phyloP scores from a whole-genome alignment of 495 filamentous ascomycete species.

The Podospora bellae-mahoneyi region DNA sequence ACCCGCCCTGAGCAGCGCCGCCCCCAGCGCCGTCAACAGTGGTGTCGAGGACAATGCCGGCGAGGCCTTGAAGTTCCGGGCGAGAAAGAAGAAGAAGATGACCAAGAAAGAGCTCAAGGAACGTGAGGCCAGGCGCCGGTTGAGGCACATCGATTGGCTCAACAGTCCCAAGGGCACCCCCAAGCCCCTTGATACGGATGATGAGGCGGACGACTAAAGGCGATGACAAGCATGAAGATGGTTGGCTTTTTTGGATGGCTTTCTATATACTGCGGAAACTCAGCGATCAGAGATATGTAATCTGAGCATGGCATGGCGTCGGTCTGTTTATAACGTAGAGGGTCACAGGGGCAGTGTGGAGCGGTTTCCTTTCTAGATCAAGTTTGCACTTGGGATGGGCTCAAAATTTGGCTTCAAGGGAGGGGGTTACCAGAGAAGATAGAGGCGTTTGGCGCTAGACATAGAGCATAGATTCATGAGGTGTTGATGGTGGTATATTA shows the following conservation, averaged over 20 bases:
- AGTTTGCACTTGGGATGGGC: not conserved
- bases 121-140: constrained; percentile 74
- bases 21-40: constrained; percentile 67
- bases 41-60: constrained; percentile 68
- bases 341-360: not conserved
- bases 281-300: not conserved
- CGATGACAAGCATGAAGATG: not conserved
- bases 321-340: constrained; percentile 4
- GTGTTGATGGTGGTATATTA: not conserved
- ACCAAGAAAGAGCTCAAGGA: constrained; percentile 95
- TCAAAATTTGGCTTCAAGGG: not conserved
- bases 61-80: constrained; percentile 79
- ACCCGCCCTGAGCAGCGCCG: constrained; percentile 37
- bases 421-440: not conserved
- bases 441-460: not conserved
- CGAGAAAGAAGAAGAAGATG: constrained; percentile 96
- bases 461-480: not conserved
- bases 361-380: not conserved
- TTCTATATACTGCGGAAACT: not conserved
- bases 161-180: constrained; percentile 77
- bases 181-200: constrained; percentile 72
- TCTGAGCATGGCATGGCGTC: constrained; percentile 3
- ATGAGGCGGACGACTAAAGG: constrained; percentile 54
- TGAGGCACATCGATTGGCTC: constrained; percentile 95
- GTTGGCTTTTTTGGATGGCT: constrained; percentile 1